Evolutionary conservation across 495 filamentous ascomycete species (phyloP).

Genomic region (Penicillium riverlandense): DNA sequence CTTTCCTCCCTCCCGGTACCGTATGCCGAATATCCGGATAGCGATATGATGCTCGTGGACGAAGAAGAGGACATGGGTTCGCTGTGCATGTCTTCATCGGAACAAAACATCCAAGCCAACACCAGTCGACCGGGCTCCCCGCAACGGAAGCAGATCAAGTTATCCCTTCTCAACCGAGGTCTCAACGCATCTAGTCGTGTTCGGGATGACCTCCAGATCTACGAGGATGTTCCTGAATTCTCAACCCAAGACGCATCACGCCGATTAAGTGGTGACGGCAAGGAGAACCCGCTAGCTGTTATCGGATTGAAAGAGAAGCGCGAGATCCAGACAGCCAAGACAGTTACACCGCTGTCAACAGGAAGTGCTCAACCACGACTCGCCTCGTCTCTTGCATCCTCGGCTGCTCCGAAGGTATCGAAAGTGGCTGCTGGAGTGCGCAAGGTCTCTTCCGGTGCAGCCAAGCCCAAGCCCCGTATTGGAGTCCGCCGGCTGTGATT

Average conservation of each 20-base stretch:
- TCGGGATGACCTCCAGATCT: slow-evolving; percentile 30
- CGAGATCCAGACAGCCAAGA: slow-evolving; percentile 1
- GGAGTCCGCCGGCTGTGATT: slow-evolving; percentile 33
- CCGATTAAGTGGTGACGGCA: slow-evolving; percentile 20
- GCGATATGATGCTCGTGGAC: slow-evolving; percentile 21
- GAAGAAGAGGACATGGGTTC: slow-evolving; percentile 15
- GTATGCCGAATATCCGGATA: slow-evolving; percentile 15
- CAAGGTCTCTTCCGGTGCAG: slow-evolving; percentile 15
- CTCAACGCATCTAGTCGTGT: slow-evolving; percentile 19
- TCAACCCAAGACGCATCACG: slow-evolving; percentile 8
- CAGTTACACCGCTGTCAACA: neutral
- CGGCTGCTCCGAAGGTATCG: slow-evolving; percentile 3
- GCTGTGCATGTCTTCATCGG: slow-evolving; percentile 23
- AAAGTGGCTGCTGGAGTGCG: slow-evolving; percentile 18
- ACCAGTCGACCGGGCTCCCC: slow-evolving; percentile 10
- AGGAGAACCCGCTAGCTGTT: slow-evolving; percentile 23
- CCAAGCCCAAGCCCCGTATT: slow-evolving; percentile 32
- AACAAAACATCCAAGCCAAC: slow-evolving; percentile 39
- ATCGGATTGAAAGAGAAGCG: slow-evolving; percentile 8
- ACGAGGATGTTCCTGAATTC: slow-evolving; percentile 28
- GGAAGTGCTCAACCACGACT: neutral
- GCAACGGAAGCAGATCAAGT: slow-evolving; percentile 24
- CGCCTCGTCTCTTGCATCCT: neutral
- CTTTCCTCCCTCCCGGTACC: slow-evolving; percentile 31
- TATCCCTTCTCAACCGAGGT: slow-evolving; percentile 18